phyloP scores from a whole-genome alignment of 2,329 filamentous ascomycete species.

The Trichoderma sp. region DNA sequence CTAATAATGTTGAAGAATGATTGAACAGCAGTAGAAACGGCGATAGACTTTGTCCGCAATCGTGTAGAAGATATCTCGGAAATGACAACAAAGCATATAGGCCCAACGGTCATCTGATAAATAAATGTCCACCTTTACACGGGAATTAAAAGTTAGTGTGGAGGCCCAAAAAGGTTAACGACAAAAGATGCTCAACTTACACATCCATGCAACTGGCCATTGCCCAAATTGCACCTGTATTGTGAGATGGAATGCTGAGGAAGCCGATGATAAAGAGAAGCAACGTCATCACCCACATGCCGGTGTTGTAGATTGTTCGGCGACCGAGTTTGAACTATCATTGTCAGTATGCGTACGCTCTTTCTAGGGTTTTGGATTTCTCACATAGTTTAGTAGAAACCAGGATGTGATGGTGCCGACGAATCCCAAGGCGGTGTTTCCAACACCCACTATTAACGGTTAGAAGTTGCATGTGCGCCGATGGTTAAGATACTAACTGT shows the following conservation, averaged over 20 bases:
- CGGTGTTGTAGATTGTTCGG: conserved; percentile 37
- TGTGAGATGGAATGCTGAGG: conserved; percentile 35
- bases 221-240: conserved; percentile 34
- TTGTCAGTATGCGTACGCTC: neutral
- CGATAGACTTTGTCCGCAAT: conserved; percentile 33
- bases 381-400: conserved; percentile 36
- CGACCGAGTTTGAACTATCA: conserved; percentile 34
- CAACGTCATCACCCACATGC: conserved; percentile 31
- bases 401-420: conserved; percentile 41
- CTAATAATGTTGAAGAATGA: conserved; percentile 28
- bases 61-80: conserved; percentile 38
- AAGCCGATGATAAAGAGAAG: conserved; percentile 43
- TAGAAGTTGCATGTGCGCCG: neutral
- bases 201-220: conserved; percentile 40
- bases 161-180: rapidly evolving
- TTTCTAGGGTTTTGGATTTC: neutral
- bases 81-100: conserved; percentile 42
- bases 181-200: neutral
- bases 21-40: conserved; percentile 30
- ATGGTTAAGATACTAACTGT: conserved; percentile 17
- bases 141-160: neutral
- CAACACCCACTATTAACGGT: conserved; percentile 29
- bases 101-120: conserved; percentile 42
- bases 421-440: conserved; percentile 42
- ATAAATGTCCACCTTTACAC: conserved; percentile 36